Evolutionary conservation across 192 early-diverging fungal genomes (phyloP), one percentile per base, ranked within the genome.

Genomic region (Obelidium mucronatum): DNA sequence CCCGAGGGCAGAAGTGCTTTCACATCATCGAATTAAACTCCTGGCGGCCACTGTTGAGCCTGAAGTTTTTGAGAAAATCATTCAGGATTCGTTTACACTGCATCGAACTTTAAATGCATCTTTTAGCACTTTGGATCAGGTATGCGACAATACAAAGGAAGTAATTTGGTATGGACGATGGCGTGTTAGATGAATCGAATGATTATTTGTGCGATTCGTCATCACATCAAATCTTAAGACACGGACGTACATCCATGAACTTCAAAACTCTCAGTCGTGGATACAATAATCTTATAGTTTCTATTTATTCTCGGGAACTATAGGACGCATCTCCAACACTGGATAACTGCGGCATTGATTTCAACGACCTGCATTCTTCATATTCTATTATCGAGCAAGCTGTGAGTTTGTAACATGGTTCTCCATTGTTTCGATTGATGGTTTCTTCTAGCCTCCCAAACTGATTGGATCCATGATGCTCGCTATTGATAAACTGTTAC

Each of bases 401-500:
- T 33, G 58, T 78, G 69, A 17, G 78, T 74, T 65, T 34, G 58
- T 42, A 62, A 17, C 36, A 52, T 15, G 19, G 15, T 69, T 78
- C n/a, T 15, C 8, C 40, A 15, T 60, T 52, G 19, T 4, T 67
- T 44, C 26, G 28, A 67, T 40, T 58, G 59, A 40, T 39, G 15
- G 19, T 17, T 64, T 76, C 11, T 11, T 35, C 52, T 37, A 62
- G 79, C 35, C 56, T 30, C 62, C 28, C 22, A 40, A 53, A 44
- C 40, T 80, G 28, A 75, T 78, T 67, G 67, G 58, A 52, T 62
- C 76, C n/a, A 70, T 85, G 76, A 83, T 85, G 79, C 42, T 68
- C 1, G 55, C 76, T 19, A 85, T 79, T 33, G 79, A 83, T 28
- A 51, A 74, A 42, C 74, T 85, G 2, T 63, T 85, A 40, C 33